Conservation (phyloP, 331 rosid species). For the Phaseolus coccineus region DNA sequence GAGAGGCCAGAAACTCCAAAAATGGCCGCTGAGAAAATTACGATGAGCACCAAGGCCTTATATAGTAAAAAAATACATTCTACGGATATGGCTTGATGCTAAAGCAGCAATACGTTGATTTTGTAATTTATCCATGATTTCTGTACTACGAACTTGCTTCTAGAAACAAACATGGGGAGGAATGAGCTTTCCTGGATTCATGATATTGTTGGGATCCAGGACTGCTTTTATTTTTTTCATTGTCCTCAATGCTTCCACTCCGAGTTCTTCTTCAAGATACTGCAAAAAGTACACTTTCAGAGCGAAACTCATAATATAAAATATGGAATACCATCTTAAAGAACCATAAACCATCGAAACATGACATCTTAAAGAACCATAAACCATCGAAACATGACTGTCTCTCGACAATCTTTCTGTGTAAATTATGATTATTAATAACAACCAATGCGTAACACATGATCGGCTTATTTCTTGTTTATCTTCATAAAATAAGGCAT, state of each 20-base stretch:
- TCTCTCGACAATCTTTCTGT: constrained; percentile 11
- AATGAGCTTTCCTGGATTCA: constrained; percentile 97
- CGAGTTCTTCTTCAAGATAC: constrained; percentile 94
- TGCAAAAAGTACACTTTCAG: constrained; percentile 38
- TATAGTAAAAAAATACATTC: constrained; percentile 33
- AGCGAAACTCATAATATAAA: constrained; percentile 25
- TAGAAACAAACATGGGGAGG: constrained; percentile 91
- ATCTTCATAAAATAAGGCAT: constrained; percentile 18
- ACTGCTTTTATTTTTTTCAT: constrained; percentile 84
- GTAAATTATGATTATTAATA: constrained; percentile 28
- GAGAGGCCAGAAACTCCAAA: background rate
- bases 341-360: constrained; percentile 31
- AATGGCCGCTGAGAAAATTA: background rate
- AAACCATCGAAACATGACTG: constrained; percentile 22
- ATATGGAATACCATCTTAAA: constrained; percentile 22
- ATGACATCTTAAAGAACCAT: constrained; percentile 30
- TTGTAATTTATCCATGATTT: constrained; percentile 6
- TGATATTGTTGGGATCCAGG: constrained; percentile 85
- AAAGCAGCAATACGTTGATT: background rate
- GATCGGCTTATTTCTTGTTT: background rate
- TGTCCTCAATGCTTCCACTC: constrained; percentile 80
- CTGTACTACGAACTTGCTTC: constrained; percentile 19
- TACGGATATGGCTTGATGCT: background rate
- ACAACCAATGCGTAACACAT: constrained; percentile 13
- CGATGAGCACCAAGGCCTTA: background rate